Evolutionary conservation across 257 asterid genomes (phyloP).

Genomic region (Cynanchum wilfordii): DNA sequence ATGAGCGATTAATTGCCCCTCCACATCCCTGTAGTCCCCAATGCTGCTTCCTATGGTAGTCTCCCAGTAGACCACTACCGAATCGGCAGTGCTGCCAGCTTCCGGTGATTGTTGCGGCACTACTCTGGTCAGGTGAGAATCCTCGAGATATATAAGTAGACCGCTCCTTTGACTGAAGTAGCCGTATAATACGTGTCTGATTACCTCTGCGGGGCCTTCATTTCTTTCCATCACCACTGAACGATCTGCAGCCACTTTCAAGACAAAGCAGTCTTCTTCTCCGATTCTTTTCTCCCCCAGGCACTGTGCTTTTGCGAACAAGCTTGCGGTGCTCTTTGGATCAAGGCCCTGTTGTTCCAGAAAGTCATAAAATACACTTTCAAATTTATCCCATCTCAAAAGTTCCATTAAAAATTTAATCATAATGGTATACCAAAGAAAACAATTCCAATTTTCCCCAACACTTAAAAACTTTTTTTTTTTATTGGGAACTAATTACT

Average conservation of each 20-base stretch:
- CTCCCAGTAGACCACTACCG: slow-evolving; percentile 64
- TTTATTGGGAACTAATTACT: too few species aligned
- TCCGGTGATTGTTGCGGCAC: slow-evolving; percentile 40
- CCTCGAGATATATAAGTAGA: slow-evolving; percentile 75
- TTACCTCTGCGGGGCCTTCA: slow-evolving; percentile 83
- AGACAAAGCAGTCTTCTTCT: slow-evolving; percentile 78
- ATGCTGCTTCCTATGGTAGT: slow-evolving; percentile 76
- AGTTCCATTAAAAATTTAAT: too few species aligned
- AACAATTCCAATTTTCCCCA: too few species aligned
- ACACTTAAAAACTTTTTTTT: too few species aligned
- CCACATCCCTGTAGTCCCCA: slow-evolving; percentile 61
- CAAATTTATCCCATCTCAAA: too few species aligned
- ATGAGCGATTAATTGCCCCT: slow-evolving; percentile 66
- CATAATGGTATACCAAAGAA: too few species aligned
- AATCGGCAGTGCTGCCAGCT: slow-evolving; percentile 17
- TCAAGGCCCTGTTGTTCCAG: slow-evolving; percentile 57
- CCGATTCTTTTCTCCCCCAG: slow-evolving; percentile 79
- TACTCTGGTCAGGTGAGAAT: slow-evolving; percentile 73
- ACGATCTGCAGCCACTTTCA: slow-evolving; percentile 71
- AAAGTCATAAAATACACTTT: not conserved
- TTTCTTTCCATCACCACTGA: slow-evolving; percentile 68
- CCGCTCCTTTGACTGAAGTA: slow-evolving; percentile 88
- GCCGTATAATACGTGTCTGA: slow-evolving; percentile 75
- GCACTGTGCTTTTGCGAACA: slow-evolving; percentile 66
- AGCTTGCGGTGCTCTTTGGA: slow-evolving; percentile 61